Base-by-base conservation (phyloP, 1,284 basidiomycete genomes). In the Trametes sp. region DNA sequence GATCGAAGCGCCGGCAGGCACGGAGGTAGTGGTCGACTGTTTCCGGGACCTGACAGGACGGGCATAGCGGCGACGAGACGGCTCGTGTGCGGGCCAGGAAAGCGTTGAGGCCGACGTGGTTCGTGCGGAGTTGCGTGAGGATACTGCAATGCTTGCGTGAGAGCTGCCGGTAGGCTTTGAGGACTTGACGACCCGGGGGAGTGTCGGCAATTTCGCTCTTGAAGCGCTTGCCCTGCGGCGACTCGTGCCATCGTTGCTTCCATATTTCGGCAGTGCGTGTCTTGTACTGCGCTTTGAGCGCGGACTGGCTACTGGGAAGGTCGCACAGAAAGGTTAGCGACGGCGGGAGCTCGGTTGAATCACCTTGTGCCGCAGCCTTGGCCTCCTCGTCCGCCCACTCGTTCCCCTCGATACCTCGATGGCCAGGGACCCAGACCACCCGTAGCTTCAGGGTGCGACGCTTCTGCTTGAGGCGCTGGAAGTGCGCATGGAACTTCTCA, bases 21-120 rank as follows among this genome's bases (percentile, higher is more conserved):
- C 46, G 28, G 26, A 61, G n/a, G 48, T n/a, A 61, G 35, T 61
- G 59, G 13, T 36, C 46, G n/a, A 61, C 59, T 0, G 59, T 42
- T 13, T 61, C 53, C 2, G 59, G 53, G 2, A 26, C 23, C 4
- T 35, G 26, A 19, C 59, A 60, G 0, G 35, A 19, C 3, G 36
- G 33, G 46, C 59, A 61, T 13, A 61, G 45, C 1, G 53, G 54
- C 7, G 59, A 61, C 2, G 28, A 21, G 2, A 61, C 46, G 2
- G 38, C 59, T 0, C 38, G 35, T 0, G 41, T 55, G n/a, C 53
- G 53, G 26, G 53, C 46, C 1, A 61, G 59, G 46, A 19, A 61
- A 0, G 24, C 24, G 14, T 60, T 60, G 35, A 60, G 59, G 4
- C 45, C 52, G 4, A 50, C 35, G 38, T 61, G 59, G 2, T 28